phyloP scores from a whole-genome alignment of 768 basidiomycete species.

The Boletus rubescentipes region DNA sequence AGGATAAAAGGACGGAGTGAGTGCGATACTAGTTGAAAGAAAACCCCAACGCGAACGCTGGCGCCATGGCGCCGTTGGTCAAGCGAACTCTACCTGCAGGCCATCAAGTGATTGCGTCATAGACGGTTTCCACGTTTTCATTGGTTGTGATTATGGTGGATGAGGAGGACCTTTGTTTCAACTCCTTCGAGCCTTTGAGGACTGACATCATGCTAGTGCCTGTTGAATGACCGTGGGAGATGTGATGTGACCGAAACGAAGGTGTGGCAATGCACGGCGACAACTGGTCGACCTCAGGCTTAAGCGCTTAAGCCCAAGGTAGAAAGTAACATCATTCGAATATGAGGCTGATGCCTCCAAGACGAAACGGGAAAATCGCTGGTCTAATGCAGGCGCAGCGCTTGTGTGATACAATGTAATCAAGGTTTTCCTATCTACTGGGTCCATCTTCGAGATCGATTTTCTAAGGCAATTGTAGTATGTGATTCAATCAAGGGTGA shows the following conservation, averaged over 20 bases:
- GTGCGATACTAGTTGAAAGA: slow-evolving; percentile 19
- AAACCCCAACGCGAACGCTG: slow-evolving; percentile 2
- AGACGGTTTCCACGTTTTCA: background rate
- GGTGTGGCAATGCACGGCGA: background rate
- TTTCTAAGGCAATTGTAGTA: too few relatives aligned
- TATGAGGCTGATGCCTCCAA: too few relatives aligned
- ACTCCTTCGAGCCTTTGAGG: background rate
- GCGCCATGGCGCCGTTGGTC: slow-evolving; percentile 3
- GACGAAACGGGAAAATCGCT: too few relatives aligned
- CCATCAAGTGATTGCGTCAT: slow-evolving; percentile 10
- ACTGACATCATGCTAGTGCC: slow-evolving; percentile 9
- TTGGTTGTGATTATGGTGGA: slow-evolving; percentile 2
- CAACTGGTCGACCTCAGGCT: too few relatives aligned
- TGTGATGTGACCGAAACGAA: slow-evolving; percentile 4
- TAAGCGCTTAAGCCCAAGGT: too few relatives aligned
- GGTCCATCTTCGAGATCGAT: too few relatives aligned
- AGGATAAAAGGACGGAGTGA: slow-evolving; percentile 21
- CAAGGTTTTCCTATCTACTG: too few relatives aligned
- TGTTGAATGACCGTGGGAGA: slow-evolving; percentile 10
- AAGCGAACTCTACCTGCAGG: slow-evolving; percentile 2
- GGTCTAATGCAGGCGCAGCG: too few relatives aligned
- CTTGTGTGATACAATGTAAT: too few relatives aligned
- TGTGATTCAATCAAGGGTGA: slow-evolving; percentile 1
- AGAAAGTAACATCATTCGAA: too few relatives aligned
- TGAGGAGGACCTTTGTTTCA: slow-evolving; percentile 18